A percentile compares a stretch with the other conserved stretches of the same genome.
These are phyloP conservation scores for Hypoxylon cercidicola DNA, from an alignment of 495 filamentous ascomycete species.

Conservation along the genomic window DNA sequence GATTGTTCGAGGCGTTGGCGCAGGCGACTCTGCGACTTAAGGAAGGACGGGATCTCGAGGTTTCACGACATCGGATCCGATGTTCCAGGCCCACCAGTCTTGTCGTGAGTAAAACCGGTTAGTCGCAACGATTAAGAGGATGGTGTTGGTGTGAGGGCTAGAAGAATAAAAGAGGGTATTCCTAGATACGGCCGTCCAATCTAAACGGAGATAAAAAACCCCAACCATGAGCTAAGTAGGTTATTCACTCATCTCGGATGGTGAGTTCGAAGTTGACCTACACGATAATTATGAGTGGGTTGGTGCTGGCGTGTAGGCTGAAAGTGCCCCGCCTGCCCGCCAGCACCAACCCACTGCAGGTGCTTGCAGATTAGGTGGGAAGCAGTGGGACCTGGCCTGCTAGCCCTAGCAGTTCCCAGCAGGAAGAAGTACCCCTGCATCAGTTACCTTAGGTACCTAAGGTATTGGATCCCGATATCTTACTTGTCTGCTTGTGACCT, in stretches of 20 bases:
- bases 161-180: conserved; percentile 26
- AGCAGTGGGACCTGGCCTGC: conserved; percentile 19
- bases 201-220: conserved; percentile 16
- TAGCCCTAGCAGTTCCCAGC: not conserved
- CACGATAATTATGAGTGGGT: conserved; percentile 25
- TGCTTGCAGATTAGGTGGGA: conserved; percentile 2
- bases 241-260: not conserved
- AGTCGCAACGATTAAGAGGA: conserved; percentile 25
- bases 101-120: conserved; percentile 22
- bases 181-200: conserved; percentile 21
- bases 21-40: not conserved
- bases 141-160: conserved; percentile 23
- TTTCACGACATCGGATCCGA: conserved; percentile 36
- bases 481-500: not conserved
- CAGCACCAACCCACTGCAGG: conserved; percentile 16
- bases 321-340: conserved; percentile 5
- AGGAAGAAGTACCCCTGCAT: not conserved
- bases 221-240: not conserved
- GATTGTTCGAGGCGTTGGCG: conserved; percentile 7
- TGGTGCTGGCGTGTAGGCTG: conserved; percentile 27
- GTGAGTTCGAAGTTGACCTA: conserved; percentile 2
- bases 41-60: conserved; percentile 4
- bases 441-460: too few species aligned
- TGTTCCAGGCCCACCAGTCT: conserved; percentile 28
- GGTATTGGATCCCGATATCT: not conserved